Evolutionary conservation across 2,329 filamentous ascomycete species (phyloP).

Genomic region (Alternaria angustiovoidea): DNA sequence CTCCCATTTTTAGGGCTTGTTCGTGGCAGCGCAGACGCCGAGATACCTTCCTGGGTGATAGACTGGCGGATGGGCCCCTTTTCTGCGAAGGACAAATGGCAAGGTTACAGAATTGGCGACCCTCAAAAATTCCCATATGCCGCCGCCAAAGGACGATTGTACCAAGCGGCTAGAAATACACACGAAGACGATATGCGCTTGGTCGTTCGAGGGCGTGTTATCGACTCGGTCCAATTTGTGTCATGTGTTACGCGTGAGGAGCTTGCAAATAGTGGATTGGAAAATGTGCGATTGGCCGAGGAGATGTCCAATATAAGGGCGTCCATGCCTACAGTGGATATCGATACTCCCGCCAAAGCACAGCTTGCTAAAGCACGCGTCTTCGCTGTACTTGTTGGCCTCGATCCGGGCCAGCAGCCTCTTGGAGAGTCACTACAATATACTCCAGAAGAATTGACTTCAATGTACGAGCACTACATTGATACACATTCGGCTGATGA

Average conservation of each 20-base stretch:
- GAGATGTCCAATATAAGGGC: neutral
- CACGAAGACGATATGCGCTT: neutral
- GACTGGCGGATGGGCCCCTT: neutral
- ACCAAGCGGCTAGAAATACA: neutral
- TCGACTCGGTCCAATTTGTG: neutral
- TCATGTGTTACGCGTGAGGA: neutral
- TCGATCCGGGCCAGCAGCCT: neutral
- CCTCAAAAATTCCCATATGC: neutral
- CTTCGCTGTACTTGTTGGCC: neutral
- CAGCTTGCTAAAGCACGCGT: neutral
- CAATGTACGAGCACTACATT: slow-evolving; percentile 4
- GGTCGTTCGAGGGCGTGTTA: neutral
- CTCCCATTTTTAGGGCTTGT: slow-evolving; percentile 4
- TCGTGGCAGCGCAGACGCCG: neutral
- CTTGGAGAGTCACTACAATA: neutral
- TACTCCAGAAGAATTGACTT: neutral
- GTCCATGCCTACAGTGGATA: neutral
- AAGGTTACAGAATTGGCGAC: slow-evolving; percentile 2
- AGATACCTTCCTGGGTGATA: slow-evolving; percentile 1
- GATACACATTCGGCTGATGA: neutral
- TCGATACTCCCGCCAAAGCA: neutral
- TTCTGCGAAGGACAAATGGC: neutral
- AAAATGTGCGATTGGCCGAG: neutral
- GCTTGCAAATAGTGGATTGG: neutral
- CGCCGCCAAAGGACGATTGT: neutral